Evolutionary conservation across 495 filamentous ascomycete genomes (phyloP).

Genomic region (Staphylotrichum longicolle): DNA sequence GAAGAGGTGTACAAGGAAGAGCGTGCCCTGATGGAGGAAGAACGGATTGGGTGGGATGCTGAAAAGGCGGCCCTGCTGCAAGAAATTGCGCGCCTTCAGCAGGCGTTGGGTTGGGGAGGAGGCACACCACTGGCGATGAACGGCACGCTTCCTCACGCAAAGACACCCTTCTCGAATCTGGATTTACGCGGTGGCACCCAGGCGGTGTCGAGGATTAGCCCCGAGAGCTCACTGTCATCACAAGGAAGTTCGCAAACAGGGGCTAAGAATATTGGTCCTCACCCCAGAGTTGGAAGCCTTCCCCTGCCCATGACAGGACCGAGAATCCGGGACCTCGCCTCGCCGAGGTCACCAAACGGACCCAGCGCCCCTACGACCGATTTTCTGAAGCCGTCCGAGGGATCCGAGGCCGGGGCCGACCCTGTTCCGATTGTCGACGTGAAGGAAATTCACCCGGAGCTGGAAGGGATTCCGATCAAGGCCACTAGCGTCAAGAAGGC

Average conservation of each 20-base stretch:
- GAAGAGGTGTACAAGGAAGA: slow-evolving; percentile 49
- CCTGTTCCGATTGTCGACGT: slow-evolving; percentile 44
- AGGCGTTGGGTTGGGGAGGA: slow-evolving; percentile 27
- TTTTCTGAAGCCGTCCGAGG: slow-evolving; percentile 17
- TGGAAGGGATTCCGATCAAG: slow-evolving; percentile 48
- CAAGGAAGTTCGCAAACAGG: slow-evolving; percentile 21
- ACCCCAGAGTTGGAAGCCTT: neutral
- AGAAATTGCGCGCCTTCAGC: slow-evolving; percentile 35
- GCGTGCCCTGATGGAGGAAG: slow-evolving; percentile 45
- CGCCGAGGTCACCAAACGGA: slow-evolving; percentile 19
- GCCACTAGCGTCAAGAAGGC: slow-evolving; percentile 41
- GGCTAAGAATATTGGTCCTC: neutral
- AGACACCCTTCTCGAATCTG: slow-evolving; percentile 14
- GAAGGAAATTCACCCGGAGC: slow-evolving; percentile 44
- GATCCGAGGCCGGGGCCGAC: slow-evolving; percentile 21
- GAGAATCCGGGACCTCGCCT: slow-evolving; percentile 11
- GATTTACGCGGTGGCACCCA: slow-evolving; percentile 30
- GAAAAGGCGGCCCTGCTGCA: slow-evolving; percentile 34
- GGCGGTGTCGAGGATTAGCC: slow-evolving; percentile 28
- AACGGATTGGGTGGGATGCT: slow-evolving; percentile 40
- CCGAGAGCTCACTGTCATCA: slow-evolving; percentile 31
- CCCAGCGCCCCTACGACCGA: slow-evolving; percentile 18
- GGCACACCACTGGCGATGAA: slow-evolving; percentile 16
- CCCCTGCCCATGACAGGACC: neutral
- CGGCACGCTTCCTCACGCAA: slow-evolving; percentile 19